phyloP scores from a whole-genome alignment of 2,329 filamentous ascomycete genomes.

The Elsinoe ampelina region DNA sequence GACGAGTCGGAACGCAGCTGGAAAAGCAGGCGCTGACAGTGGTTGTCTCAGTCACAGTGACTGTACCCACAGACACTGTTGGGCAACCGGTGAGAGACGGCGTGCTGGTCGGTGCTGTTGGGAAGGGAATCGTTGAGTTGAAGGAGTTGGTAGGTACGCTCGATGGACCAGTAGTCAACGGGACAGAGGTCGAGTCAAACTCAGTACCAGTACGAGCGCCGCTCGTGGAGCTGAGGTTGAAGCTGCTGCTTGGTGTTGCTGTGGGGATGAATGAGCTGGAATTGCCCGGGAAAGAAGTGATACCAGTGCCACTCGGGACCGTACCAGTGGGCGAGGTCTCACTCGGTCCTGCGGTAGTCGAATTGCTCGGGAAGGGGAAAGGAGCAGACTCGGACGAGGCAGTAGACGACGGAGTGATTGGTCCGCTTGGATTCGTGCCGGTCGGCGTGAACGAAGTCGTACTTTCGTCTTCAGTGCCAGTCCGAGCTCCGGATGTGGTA shows the following conservation, averaged over 20 bases:
- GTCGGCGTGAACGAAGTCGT: not conserved
- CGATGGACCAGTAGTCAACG: slow-evolving; percentile 2
- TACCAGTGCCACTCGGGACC: not conserved
- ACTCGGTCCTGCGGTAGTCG: not conserved
- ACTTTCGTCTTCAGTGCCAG: not conserved
- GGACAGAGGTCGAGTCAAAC: not conserved
- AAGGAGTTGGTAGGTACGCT: slow-evolving; percentile 5
- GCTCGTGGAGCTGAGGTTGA: slow-evolving; percentile 2
- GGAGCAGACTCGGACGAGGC: not conserved
- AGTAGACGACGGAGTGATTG: not conserved
- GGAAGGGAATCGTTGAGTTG: not conserved
- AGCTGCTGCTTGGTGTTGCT: not conserved
- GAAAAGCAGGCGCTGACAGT: slow-evolving; percentile 6
- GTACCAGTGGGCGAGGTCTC: not conserved
- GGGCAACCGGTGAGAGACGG: not conserved
- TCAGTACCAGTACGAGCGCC: slow-evolving; percentile 12
- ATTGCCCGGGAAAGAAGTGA: not conserved
- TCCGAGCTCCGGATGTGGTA: not conserved
- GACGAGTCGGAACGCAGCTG: not conserved
- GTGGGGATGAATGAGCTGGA: slow-evolving; percentile 5
- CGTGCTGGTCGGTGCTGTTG: slow-evolving; percentile 1
- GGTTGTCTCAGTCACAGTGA: slow-evolving; percentile 6
- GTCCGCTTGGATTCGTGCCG: slow-evolving; percentile 15
- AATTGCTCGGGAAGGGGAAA: slow-evolving; percentile 3
- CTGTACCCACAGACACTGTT: slow-evolving; percentile 2